These are phyloP conservation scores for Linderina pennispora DNA, from an alignment of 192 early-diverging fungal species.

Conservation along the genomic window DNA sequence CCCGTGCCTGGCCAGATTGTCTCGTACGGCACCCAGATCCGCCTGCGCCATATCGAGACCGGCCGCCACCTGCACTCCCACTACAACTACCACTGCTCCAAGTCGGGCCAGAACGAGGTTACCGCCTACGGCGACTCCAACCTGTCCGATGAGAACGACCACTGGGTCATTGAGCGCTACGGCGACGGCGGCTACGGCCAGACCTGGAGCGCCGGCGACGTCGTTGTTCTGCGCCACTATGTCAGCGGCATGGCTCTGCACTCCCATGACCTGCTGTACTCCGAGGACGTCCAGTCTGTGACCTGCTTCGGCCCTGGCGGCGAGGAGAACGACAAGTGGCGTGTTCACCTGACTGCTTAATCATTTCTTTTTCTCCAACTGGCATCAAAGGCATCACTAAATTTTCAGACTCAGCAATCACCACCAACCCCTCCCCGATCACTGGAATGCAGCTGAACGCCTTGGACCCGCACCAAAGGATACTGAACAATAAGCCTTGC, in stretches of 20 bases:
- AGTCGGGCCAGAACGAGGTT: slow-evolving; percentile 52
- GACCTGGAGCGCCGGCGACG: slow-evolving; percentile 45
- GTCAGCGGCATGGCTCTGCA: slow-evolving; percentile 49
- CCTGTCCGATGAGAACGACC: slow-evolving; percentile 51
- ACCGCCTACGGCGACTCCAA: slow-evolving; percentile 48
- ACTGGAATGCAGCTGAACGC: too few species aligned
- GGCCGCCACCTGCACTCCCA: slow-evolving; percentile 54
- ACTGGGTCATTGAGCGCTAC: slow-evolving; percentile 52
- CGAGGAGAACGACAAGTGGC: slow-evolving; percentile 58
- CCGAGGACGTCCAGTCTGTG: slow-evolving; percentile 46
- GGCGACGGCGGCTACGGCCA: slow-evolving; percentile 38
- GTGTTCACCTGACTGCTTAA: slow-evolving; percentile 9
- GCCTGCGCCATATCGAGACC: slow-evolving; percentile 48
- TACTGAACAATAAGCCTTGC: too few species aligned
- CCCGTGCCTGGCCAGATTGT: slow-evolving; percentile 38
- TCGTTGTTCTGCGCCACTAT: slow-evolving; percentile 46
- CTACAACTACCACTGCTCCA: slow-evolving; percentile 37
- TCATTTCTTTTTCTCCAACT: background rate
- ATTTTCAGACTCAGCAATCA: too few species aligned
- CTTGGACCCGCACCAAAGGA: too few species aligned
- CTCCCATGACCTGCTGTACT: slow-evolving; percentile 31
- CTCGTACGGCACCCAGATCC: slow-evolving; percentile 44
- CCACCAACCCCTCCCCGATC: too few species aligned
- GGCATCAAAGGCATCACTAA: background rate
- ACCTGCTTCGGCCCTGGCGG: slow-evolving; percentile 43